A percentile compares a stretch with the other conserved stretches of the same genome.
phyloP scores from a whole-genome alignment of 257 asterid species.

The Linderniella brevidens region DNA sequence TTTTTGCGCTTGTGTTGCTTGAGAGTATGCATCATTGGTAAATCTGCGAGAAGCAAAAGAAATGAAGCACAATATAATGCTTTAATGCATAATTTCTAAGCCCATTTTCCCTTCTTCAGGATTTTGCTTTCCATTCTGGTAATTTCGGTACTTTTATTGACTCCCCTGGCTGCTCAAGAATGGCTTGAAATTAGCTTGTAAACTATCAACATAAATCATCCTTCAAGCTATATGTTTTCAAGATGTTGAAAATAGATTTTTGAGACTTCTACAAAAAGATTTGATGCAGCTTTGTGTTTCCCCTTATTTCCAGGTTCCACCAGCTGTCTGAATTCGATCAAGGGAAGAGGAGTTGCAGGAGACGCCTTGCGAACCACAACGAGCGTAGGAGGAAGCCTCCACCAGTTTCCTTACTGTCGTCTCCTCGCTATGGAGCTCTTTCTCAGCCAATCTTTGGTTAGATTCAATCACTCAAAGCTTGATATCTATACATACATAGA shows the following conservation, averaged over 20 bases:
- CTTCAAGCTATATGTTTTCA: too few relatives aligned
- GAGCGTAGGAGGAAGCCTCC: constrained; percentile 87
- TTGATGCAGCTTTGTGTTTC: background rate
- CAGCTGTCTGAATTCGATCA: constrained; percentile 78
- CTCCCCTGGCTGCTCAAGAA: too few relatives aligned
- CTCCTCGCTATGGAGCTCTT: constrained; percentile 40
- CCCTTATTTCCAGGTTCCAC: constrained; percentile 48
- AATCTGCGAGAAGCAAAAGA: too few relatives aligned
- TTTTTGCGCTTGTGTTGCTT: background rate
- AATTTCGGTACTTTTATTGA: too few relatives aligned
- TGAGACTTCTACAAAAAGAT: background rate
- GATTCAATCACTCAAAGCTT: constrained; percentile 12
- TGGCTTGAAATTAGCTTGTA: background rate
- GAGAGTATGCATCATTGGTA: too few relatives aligned
- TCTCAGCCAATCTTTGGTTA: constrained; percentile 46
- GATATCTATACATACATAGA: background rate
- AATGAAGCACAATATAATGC: too few relatives aligned
- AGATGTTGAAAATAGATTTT: background rate
- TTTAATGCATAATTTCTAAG: too few relatives aligned
- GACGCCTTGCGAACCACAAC: constrained; percentile 91
- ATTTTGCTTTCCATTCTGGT: too few relatives aligned
- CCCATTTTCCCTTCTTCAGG: too few relatives aligned
- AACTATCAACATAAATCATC: background rate
- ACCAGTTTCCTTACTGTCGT: constrained; percentile 41
- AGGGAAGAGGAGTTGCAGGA: constrained; percentile 84